phyloP scores from a whole-genome alignment of 805 yeast species.

The Zygoascus ofunaensis region DNA sequence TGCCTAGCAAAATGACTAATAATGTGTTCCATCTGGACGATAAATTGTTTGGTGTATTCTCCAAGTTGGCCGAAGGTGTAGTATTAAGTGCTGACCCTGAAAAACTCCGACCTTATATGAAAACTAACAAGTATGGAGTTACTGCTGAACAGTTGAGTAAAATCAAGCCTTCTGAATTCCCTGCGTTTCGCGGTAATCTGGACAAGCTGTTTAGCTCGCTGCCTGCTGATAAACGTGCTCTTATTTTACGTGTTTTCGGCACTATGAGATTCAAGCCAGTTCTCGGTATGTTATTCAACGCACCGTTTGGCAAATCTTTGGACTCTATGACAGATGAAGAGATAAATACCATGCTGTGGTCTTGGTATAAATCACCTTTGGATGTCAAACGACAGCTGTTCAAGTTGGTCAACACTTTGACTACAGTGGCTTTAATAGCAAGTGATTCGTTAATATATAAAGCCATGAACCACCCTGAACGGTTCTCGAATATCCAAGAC shows the following conservation, averaged over 20 bases:
- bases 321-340: neutral
- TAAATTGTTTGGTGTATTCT: neutral
- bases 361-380: conserved; percentile 37
- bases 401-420: conserved; percentile 25
- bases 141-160: neutral
- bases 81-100: neutral
- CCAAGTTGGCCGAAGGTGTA: neutral
- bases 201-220: neutral
- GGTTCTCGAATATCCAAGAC: conserved; percentile 7
- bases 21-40: conserved; percentile 9
- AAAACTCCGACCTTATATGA: neutral
- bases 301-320: neutral
- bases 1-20: too few species aligned
- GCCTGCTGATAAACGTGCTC: neutral
- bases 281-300: neutral
- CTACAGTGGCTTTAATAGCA: conserved; percentile 24
- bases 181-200: neutral
- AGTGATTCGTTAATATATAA: conserved; percentile 29
- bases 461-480: conserved; percentile 35
- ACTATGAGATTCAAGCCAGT: neutral
- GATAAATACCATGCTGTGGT: neutral
- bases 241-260: neutral
- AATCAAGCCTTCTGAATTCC: conserved; percentile 1
- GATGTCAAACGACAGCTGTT: conserved; percentile 31
- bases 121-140: neutral